Evolutionary conservation across 176 grass and related monocot species (phyloP).

Genomic region (Aegilops bicornis): DNA sequence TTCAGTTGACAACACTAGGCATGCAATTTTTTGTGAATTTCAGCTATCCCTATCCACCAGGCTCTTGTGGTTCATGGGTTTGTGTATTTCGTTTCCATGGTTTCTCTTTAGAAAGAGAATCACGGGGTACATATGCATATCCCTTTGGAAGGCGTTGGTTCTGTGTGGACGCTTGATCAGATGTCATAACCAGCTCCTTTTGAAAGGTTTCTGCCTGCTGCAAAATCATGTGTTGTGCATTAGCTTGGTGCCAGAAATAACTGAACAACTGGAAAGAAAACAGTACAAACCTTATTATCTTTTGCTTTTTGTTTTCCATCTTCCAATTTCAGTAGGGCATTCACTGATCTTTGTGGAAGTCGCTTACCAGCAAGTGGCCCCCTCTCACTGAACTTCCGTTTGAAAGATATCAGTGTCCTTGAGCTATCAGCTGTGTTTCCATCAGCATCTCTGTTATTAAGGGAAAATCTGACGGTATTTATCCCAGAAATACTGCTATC

Average conservation of each 20-base stretch:
- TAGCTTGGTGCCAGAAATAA: constrained; percentile 22
- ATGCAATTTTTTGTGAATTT: constrained; percentile 9
- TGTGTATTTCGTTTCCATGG: constrained; percentile 44
- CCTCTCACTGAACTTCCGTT: constrained; percentile 75
- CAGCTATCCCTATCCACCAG: constrained; percentile 68
- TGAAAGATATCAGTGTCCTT: constrained; percentile 73
- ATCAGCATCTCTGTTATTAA: constrained; percentile 63
- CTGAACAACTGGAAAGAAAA: constrained; percentile 26
- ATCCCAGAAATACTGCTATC: constrained; percentile 93
- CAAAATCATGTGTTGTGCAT: constrained; percentile 34
- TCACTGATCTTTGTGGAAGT: constrained; percentile 54
- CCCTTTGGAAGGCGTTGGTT: constrained; percentile 94
- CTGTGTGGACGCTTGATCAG: constrained; percentile 85
- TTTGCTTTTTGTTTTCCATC: constrained; percentile 69
- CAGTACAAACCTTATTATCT: constrained; percentile 53
- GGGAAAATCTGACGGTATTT: constrained; percentile 60
- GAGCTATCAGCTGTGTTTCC: constrained; percentile 78
- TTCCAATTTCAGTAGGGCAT: constrained; percentile 47
- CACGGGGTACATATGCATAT: constrained; percentile 87
- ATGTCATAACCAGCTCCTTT: constrained; percentile 89
- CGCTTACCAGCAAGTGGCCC: constrained; percentile 76
- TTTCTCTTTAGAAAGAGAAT: constrained; percentile 90
- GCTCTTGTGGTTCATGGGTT: constrained; percentile 63
- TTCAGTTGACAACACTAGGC: constrained; percentile 27
- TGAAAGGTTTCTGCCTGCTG: constrained; percentile 68